Evolutionary conservation across 257 asterid genomes (phyloP).

Genomic region (Agastache rugosa): DNA sequence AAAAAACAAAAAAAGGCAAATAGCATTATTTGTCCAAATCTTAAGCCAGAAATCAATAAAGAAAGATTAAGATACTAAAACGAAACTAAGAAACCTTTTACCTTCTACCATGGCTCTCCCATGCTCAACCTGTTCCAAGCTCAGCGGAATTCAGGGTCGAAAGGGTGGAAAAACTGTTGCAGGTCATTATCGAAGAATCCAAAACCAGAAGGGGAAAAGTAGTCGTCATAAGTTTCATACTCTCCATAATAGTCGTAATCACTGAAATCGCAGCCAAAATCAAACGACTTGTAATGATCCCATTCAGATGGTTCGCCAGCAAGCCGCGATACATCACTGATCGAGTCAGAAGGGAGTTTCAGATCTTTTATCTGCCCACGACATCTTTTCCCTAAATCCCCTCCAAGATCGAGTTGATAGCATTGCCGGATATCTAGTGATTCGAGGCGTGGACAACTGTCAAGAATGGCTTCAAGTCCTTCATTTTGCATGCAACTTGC

Average conservation of each 20-base stretch:
- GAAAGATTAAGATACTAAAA: neutral
- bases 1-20: neutral
- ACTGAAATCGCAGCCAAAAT: neutral
- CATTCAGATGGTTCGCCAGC: neutral
- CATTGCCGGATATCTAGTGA: constrained; percentile 58
- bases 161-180: neutral
- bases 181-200: neutral
- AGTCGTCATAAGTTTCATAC: constrained; percentile 3
- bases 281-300: neutral
- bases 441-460: constrained; percentile 55
- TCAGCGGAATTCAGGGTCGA: neutral
- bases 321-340: constrained; percentile 31
- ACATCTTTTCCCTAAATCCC: constrained; percentile 48
- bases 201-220: neutral
- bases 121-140: neutral
- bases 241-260: neutral
- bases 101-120: neutral
- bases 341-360: constrained; percentile 38
- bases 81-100: neutral
- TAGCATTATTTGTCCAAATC: neutral
- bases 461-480: constrained; percentile 52
- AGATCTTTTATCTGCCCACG: constrained; percentile 38
- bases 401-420: constrained; percentile 37
- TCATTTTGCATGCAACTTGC: constrained; percentile 40
- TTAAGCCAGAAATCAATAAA: neutral